Evolutionary conservation across 2,329 filamentous ascomycete genomes (phyloP).

Genomic region (Neofusicoccum kwambonambiense): DNA sequence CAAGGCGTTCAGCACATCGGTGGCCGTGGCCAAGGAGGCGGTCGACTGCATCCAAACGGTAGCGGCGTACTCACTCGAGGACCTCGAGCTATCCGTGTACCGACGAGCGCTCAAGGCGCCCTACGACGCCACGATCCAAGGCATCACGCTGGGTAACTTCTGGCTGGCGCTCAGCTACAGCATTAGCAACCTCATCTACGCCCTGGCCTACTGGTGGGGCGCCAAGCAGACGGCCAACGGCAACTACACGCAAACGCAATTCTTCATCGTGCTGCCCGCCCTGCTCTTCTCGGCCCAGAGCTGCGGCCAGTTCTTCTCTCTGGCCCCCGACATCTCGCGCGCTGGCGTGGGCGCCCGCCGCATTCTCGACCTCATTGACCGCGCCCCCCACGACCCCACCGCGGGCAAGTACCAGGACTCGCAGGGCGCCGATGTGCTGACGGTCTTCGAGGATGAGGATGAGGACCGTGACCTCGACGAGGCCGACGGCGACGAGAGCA

Average conservation of each 20-base stretch:
- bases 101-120: slow-evolving; percentile 32
- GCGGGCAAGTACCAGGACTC: neutral
- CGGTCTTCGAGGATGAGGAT: neutral
- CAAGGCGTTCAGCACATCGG: slow-evolving; percentile 39
- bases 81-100: slow-evolving; percentile 37
- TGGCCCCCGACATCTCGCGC: slow-evolving; percentile 36
- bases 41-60: slow-evolving; percentile 44
- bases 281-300: slow-evolving; percentile 67
- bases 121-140: slow-evolving; percentile 33
- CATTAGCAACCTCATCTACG: slow-evolving; percentile 59
- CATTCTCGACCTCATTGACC: slow-evolving; percentile 7
- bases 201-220: slow-evolving; percentile 70
- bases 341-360: neutral
- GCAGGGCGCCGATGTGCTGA: neutral
- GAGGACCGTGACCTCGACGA: neutral
- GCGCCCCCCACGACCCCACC: neutral
- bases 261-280: slow-evolving; percentile 63
- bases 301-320: slow-evolving; percentile 66
- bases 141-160: slow-evolving; percentile 33
- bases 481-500: neutral
- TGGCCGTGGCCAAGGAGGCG: slow-evolving; percentile 42
- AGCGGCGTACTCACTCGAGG: slow-evolving; percentile 40
- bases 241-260: slow-evolving; percentile 53
- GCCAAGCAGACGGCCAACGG: slow-evolving; percentile 30
- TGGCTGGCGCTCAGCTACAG: slow-evolving; percentile 8